Evolutionary conservation across 2,329 filamentous ascomycete genomes (phyloP), one percentile per base, ranked within the genome.

Genomic region (Talaromyces sp.): DNA sequence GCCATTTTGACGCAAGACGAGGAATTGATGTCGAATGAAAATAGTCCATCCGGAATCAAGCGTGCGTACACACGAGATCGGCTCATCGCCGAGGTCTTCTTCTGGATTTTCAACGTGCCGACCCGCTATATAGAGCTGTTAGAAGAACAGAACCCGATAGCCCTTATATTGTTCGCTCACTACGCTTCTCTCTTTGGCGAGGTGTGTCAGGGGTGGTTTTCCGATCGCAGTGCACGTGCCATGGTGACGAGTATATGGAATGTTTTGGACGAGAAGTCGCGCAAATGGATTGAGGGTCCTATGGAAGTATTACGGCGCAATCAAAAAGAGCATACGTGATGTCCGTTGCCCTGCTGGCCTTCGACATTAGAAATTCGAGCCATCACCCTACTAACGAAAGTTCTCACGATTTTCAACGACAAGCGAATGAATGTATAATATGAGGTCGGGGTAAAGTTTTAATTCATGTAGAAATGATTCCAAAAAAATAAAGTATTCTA

Each of bases 281-380:
- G 58, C 10, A 58, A 61, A 44, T 63, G 59, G 59, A 61, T 63
- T 44, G 59, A 63, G 34, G 53, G 59, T 16, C 62, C 62, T 12
- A 52, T 63, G 59, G 55, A 44, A 12, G 52, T 9, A 31, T 31
- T 16, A 4, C 10, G 16, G 18, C 16, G 6, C 9, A n/a, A n/a
- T 16, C 27, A 16, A 12, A 53, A 53, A 53, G 27, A 53, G 14
- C 12, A 8, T 9, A 53, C 23, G 10, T 47, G 18, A 47, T 47
- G 1, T 3, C 7, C 36, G 14, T 40, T n/a, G 5, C 16, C 36
- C 7, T 7, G 36, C 36, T 51, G 9, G 44, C 27, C 27, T 27
- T 51, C 9, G 36, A 5, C 5, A 7, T n/a, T 36, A 6, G 36
- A 16, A 3, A 8, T 40, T 5, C 7, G 12, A 40, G 16, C 16